Base-by-base conservation (phyloP, 768 basidiomycete species). In the Mycena crocata region DNA sequence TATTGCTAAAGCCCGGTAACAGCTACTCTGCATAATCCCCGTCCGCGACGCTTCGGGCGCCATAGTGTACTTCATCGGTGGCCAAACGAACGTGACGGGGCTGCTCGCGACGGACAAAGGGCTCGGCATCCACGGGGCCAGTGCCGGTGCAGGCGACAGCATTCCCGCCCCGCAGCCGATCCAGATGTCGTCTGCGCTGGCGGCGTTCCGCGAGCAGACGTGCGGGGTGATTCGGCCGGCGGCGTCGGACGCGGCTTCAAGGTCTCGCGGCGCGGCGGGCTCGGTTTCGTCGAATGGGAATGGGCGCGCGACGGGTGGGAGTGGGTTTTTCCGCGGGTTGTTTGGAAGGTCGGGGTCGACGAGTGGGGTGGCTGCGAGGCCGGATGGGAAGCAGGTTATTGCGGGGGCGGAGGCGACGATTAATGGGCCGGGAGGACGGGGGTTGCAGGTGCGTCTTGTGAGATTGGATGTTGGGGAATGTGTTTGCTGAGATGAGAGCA, bases 21-120 rank as follows among this genome's bases (percentile, higher is more conserved):
- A 70, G 68, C 68, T 70, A 28, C 24, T 70, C 21, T 70, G 68
- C 44, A 70, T 70, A 44, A 70, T 66, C 23, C 68, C 68, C 26
- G 61, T 70, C 21, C 68, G 61, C 24, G 68, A 70, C 44, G 31
- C 64, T 0, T 58, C 61, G 5, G 68, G 68, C 34, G 7, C 64
- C 3, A 66, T 70, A 24, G 68, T 70, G 14, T 70, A 70, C 34
- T 70, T 70, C 39, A 63, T 70, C 39, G 68, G 68, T n/a, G 68
- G 68, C 19, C 68, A 70, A 40, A 66, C 68, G 28, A 70, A 70
- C 40, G 68, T 70, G 21, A 66, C 68, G 13, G 64, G 68, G 13
- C 52, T 70, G 28, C 64, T 70, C 14, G 46, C 57, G 14, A 63
- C 64, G 3, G 68, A 69, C 7, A 62, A 58, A 24, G 57, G 51